Percentiles rank a stretch among this genome's conserved stretches.
These are phyloP conservation scores for Tetragonia tetragonoides DNA, from an alignment of 148 eudicot species.

Conservation along the genomic window DNA sequence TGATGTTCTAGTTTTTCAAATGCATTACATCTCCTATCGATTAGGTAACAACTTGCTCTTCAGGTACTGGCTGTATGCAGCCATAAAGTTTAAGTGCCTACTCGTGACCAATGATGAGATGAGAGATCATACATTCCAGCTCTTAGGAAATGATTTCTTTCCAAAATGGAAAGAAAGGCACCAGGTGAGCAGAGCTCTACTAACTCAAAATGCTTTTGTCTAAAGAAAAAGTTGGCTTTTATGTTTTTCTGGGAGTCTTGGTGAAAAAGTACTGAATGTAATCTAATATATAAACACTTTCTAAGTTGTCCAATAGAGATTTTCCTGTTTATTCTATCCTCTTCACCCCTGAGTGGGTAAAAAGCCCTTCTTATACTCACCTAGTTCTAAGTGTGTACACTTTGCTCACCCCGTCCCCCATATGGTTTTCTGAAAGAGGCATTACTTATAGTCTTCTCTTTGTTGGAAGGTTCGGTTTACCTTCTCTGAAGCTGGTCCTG, in stretches of 20 bases:
- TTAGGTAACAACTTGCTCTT: constrained; percentile 23
- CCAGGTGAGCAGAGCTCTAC: constrained; percentile 49
- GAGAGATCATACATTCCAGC: constrained; percentile 88
- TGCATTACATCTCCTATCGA: constrained; percentile 8
- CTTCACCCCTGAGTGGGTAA: not conserved
- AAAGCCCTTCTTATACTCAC: not conserved
- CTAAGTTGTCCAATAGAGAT: not conserved
- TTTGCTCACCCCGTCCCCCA: too few species aligned
- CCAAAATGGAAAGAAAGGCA: constrained; percentile 96
- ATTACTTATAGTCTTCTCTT: constrained; percentile 9
- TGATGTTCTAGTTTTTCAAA: constrained; percentile 9
- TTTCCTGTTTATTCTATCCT: not conserved
- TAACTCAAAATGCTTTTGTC: not conserved
- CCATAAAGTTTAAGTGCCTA: constrained; percentile 73
- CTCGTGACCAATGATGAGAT: constrained; percentile 89
- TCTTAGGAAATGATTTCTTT: constrained; percentile 85
- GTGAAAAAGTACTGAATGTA: not conserved
- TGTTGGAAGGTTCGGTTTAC: constrained; percentile 67
- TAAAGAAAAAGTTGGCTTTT: not conserved
- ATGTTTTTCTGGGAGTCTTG: not conserved
- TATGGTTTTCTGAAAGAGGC: not conserved
- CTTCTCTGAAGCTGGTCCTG: constrained; percentile 68
- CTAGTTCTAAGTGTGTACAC: too few species aligned
- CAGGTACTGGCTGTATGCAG: constrained; percentile 98
- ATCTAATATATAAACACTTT: too few species aligned